A percentile compares a stretch with the other conserved stretches of the same genome.
Conservation (phyloP, 495 filamentous ascomycete species). For the Aspergillus leporis region DNA sequence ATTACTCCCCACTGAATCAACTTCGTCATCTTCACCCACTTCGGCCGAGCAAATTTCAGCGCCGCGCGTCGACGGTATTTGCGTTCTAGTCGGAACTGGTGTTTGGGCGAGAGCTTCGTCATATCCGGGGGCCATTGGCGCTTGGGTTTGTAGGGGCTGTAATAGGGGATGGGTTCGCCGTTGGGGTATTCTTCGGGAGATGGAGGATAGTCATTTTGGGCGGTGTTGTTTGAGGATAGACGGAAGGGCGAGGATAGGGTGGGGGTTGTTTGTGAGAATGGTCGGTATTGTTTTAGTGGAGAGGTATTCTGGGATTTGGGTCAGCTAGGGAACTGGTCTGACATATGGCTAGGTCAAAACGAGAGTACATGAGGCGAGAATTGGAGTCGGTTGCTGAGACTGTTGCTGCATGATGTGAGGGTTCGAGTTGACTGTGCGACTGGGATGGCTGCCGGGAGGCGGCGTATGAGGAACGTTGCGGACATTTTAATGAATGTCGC, state of each 20-base stretch:
- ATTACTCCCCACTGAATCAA: constrained; percentile 69
- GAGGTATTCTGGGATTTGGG: constrained; percentile 7
- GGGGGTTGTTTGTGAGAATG: constrained; percentile 19
- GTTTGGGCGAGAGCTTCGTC: constrained; percentile 69
- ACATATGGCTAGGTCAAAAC: too few species aligned
- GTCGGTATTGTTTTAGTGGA: neutral
- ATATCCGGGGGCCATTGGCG: constrained; percentile 94
- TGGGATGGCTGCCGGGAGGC: neutral
- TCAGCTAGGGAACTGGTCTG: too few species aligned
- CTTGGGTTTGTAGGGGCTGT: constrained; percentile 74
- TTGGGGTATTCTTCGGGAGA: constrained; percentile 4
- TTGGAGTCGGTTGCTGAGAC: neutral
- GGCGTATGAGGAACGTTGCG: constrained; percentile 8
- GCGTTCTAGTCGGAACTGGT: constrained; percentile 72
- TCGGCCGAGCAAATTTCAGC: constrained; percentile 73
- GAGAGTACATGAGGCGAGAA: constrained; percentile 3
- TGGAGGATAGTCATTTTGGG: constrained; percentile 11
- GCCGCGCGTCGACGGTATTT: constrained; percentile 67
- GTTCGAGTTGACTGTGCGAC: neutral
- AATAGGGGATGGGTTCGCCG: constrained; percentile 18
- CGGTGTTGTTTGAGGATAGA: constrained; percentile 31
- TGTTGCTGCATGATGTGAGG: constrained; percentile 6
- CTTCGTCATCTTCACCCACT: constrained; percentile 70
- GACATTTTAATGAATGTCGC: neutral
- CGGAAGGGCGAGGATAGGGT: constrained; percentile 40